phyloP scores from a whole-genome alignment of 345 rosid species.

The Garcia nutans region DNA sequence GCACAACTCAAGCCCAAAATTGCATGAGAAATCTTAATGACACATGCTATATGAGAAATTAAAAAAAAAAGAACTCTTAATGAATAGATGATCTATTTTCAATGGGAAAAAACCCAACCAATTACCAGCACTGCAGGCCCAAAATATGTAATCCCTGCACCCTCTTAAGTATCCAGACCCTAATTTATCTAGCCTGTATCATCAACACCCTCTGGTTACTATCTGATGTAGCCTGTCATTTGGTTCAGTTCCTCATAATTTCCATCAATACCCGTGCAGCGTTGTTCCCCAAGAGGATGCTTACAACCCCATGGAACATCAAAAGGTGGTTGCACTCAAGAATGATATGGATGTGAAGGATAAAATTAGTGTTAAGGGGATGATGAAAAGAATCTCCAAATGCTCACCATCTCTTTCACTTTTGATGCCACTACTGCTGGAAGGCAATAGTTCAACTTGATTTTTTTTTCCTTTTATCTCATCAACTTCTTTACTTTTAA shows the following conservation, averaged over 20 bases:
- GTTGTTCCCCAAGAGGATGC: conserved; percentile 36
- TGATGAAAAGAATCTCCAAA: conserved; percentile 62
- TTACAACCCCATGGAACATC: conserved; percentile 66
- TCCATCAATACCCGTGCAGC: conserved; percentile 37
- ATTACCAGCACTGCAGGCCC: conserved; percentile 13
- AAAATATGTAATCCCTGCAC: conserved; percentile 40
- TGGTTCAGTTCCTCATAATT: conserved; percentile 22
- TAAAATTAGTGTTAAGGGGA: conserved; percentile 49
- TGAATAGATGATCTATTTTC: too few species aligned
- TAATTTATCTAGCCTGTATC: conserved; percentile 12
- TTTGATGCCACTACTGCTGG: conserved; percentile 87
- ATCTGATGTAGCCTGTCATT: conserved; percentile 23
- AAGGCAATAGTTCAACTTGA: conserved; percentile 37
- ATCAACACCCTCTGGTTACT: conserved; percentile 24
- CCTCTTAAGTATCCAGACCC: conserved; percentile 41
- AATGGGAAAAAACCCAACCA: background rate
- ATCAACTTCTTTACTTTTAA: background rate
- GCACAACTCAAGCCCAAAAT: too few species aligned
- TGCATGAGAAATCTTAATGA: too few species aligned
- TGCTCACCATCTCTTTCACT: conserved; percentile 64
- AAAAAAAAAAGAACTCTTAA: too few species aligned
- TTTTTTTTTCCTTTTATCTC: background rate
- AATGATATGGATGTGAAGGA: conserved; percentile 88
- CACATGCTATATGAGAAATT: too few species aligned
- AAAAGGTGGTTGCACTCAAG: conserved; percentile 74